Evolutionary conservation across 495 filamentous ascomycete genomes (phyloP), one percentile per base, ranked within the genome.

Genomic region (Penicillium cosmopolitanum): DNA sequence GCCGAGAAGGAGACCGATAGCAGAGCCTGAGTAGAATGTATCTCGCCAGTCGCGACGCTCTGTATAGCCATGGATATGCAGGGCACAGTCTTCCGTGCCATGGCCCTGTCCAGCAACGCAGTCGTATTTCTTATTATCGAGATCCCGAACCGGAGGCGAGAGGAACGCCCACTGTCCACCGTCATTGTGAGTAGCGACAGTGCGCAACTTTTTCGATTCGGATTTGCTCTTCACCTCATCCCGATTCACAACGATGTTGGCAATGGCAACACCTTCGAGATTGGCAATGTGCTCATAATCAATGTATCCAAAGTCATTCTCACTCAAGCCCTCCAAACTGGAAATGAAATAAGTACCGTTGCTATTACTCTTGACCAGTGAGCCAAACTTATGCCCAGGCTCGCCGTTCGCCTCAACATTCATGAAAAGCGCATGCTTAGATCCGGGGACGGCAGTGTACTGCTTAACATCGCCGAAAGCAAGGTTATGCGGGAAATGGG

Each of bases 221-320:
- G 85, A 87, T 46, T 83, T 81, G n/a, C 73, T 81, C 61, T 84
- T 74, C 4, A 84, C 79, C 13, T 82, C 80, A 11, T 85, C 72
- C n/a, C 72, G 55, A 69, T 98, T 98, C 23, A 79, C 79, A 16
- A 99, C 91, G 15, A 90, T 80, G 64, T 98, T 99, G 50, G 89
- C 90, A 40, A 97, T 67, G 19, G 89, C 86, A 52, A 98, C 91
- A 31, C 95, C 95, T 70, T 98, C 93, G 33, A 98, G 80, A 5
- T 90, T 91, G 25, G 87, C 84, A 84, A 96, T 91, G 78, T 96
- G 96, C 70, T 99, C 95, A 69, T 96, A 99, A 71, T 99, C 95
- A 40, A 95, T 92, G 69, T 88, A 96, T 43, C 89, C 93, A 0
- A 52, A 61, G 4, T 80, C 73, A 63, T 96, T 85, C 55, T 89